Evolutionary conservation across 1,284 basidiomycete genomes (phyloP).

Genomic region (Hortiboletus rubellus): DNA sequence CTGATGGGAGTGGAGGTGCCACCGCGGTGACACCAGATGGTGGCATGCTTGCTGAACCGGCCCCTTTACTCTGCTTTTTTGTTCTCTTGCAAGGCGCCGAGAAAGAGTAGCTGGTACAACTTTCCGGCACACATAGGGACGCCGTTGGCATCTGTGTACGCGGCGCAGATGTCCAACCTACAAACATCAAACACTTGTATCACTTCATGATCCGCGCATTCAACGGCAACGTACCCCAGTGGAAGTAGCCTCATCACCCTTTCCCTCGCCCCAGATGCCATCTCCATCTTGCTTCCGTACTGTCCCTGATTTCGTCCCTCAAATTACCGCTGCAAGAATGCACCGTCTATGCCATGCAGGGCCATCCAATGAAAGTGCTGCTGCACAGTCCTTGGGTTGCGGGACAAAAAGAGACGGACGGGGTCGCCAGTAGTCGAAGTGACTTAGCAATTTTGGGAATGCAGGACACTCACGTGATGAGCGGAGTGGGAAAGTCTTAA

Average conservation of each 20-base stretch:
- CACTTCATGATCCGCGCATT: not conserved
- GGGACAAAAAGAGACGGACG: constrained; percentile 70
- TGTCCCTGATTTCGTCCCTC: too few species aligned
- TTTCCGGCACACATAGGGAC: too few species aligned
- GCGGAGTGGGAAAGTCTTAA: too few species aligned
- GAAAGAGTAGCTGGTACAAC: too few species aligned
- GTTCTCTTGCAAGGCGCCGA: too few species aligned
- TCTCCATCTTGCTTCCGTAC: constrained; percentile 17
- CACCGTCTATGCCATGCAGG: constrained; percentile 70
- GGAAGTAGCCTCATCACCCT: not conserved
- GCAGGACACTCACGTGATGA: too few species aligned
- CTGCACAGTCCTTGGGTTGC: constrained; percentile 68
- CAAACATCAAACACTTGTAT: not conserved
- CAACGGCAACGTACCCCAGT: constrained; percentile 1
- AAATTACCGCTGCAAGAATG: constrained; percentile 51
- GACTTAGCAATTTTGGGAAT: too few species aligned
- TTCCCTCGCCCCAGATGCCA: not conserved
- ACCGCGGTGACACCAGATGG: not conserved
- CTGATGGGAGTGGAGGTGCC: not conserved
- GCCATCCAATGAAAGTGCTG: constrained; percentile 84
- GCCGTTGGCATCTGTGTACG: not conserved
- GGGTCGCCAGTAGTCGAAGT: too few species aligned
- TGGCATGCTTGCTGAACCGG: not conserved
- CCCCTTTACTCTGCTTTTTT: too few species aligned
- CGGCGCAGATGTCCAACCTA: not conserved